These are phyloP conservation scores for Candida takata DNA, from an alignment of 805 yeast species.

Conservation along the genomic window DNA sequence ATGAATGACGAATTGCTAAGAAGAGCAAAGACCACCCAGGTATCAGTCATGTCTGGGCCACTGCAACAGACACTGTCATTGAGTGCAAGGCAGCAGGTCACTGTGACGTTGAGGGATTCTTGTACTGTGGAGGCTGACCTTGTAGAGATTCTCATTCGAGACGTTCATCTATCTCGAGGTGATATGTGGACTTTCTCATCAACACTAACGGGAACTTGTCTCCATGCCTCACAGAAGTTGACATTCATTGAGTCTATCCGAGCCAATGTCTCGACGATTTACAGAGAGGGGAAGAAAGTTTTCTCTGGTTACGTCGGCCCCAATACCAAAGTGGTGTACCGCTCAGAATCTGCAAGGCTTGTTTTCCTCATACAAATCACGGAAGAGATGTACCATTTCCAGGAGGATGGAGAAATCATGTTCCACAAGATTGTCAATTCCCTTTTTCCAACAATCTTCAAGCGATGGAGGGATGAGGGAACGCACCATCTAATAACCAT, in stretches of 20 bases:
- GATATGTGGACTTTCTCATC: conserved; percentile 87
- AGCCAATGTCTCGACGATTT: conserved; percentile 54
- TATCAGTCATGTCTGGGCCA: conserved; percentile 56
- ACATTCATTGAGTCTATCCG: conserved; percentile 57
- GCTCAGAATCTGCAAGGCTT: conserved; percentile 86
- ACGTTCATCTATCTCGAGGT: conserved; percentile 75
- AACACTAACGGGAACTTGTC: conserved; percentile 51
- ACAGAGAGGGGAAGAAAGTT: conserved; percentile 56
- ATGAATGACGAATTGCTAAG: conserved; percentile 25
- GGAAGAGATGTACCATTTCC: conserved; percentile 97
- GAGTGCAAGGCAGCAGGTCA: conserved; percentile 60
- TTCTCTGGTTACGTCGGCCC: conserved; percentile 73
- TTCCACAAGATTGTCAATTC: conserved; percentile 89
- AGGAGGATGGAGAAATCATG: conserved; percentile 90
- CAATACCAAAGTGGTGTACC: conserved; percentile 71
- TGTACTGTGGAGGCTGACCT: conserved; percentile 65
- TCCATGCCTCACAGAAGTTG: conserved; percentile 58
- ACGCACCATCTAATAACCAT: conserved; percentile 90
- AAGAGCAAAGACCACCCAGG: conserved; percentile 29
- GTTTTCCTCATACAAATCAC: conserved; percentile 83
- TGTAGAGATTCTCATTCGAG: conserved; percentile 75
- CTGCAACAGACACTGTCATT: conserved; percentile 55
- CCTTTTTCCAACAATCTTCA: conserved; percentile 83
- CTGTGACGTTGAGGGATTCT: conserved; percentile 41
- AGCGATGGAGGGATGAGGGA: conserved; percentile 77